Evolutionary conservation across 1,139 yeast species (phyloP).

Genomic region (Suhomyces yuchorum): DNA sequence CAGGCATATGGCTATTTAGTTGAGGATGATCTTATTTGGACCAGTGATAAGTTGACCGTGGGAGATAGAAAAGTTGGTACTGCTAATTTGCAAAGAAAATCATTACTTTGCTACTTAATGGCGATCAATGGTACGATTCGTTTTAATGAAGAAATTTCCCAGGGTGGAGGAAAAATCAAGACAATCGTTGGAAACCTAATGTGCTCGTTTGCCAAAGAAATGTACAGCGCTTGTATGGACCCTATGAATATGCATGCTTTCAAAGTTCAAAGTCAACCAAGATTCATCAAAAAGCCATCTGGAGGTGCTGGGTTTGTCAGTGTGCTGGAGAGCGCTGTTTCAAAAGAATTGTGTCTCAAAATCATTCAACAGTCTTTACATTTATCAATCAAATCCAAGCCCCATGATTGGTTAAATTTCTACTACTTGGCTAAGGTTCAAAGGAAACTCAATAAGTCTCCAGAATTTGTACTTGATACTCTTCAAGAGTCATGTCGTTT

Average conservation of each 20-base stretch:
- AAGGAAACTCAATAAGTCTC: constrained; percentile 43
- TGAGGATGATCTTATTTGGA: constrained; percentile 90
- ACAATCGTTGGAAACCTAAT: constrained; percentile 51
- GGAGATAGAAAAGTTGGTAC: constrained; percentile 63
- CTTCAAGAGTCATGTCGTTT: constrained; percentile 43
- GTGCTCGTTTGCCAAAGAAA: constrained; percentile 58
- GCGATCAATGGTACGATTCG: constrained; percentile 58
- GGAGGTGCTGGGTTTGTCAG: constrained; percentile 27
- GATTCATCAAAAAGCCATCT: constrained; percentile 30
- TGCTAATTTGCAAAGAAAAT: constrained; percentile 66
- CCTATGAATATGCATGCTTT: constrained; percentile 73
- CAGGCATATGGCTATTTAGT: constrained; percentile 78
- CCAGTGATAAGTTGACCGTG: constrained; percentile 76
- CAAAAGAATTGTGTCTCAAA: constrained; percentile 32
- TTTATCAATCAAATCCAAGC: constrained; percentile 44
- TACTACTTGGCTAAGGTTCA: constrained; percentile 64
- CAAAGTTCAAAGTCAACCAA: constrained; percentile 40
- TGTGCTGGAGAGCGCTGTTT: constrained; percentile 27
- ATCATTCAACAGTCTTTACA: constrained; percentile 44
- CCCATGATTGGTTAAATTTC: constrained; percentile 62
- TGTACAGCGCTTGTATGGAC: constrained; percentile 59
- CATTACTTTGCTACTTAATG: constrained; percentile 75
- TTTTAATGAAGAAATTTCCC: constrained; percentile 7
- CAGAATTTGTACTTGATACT: constrained; percentile 37
- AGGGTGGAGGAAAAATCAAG: constrained; percentile 17